Base-by-base conservation (phyloP, 306 rosid genomes). In the Pyrus communis region DNA sequence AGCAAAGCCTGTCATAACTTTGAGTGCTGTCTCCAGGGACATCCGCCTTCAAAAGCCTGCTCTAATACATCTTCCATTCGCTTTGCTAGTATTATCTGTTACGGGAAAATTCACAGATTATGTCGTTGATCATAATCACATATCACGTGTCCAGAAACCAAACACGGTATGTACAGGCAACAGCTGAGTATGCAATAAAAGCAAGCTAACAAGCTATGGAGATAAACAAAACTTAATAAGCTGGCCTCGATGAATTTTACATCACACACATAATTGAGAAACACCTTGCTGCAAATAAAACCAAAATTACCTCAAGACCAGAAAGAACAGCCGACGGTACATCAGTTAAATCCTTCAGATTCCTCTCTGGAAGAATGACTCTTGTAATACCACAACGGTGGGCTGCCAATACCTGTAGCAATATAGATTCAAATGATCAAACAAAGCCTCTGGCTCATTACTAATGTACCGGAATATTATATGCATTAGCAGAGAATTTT, bases 301-400 rank as follows among this genome's bases (percentile, higher is more conserved):
- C 22, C 23, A 23, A 67, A 74, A 68, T 79, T 83, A 92, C 98
- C 98, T 95, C 98, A 83, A 95, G 74, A 79, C 76, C 84, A 27
- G 87, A 85, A 64, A 92, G 92, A 80, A 95, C 97, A 8, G 87
- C 83, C 12, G 98, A 67, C 76, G 98, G 97, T 46, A 95, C 96
- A 86, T 95, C 98, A 74, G 75, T 94, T 81, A 92, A 89, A 87
- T 95, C 99, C 80, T 95, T 95, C 91, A 88, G 79, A 80, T 95
- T 95, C 87, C 93, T 90, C 85, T 95, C 93, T 51, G 99, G 99
- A 49, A 92, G 87, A 80, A 95, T 92, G 71, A 95, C 91, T 75
- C 99, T 90, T 82, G 83, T 95, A 71, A 95, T 89, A 73, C 99
- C 97, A 71, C 71, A 84, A 70, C 97, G 93, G 71, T 92, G 97